Conservation (phyloP, 2,329 filamentous ascomycete genomes). For the Raffaelea deltoideospora region DNA sequence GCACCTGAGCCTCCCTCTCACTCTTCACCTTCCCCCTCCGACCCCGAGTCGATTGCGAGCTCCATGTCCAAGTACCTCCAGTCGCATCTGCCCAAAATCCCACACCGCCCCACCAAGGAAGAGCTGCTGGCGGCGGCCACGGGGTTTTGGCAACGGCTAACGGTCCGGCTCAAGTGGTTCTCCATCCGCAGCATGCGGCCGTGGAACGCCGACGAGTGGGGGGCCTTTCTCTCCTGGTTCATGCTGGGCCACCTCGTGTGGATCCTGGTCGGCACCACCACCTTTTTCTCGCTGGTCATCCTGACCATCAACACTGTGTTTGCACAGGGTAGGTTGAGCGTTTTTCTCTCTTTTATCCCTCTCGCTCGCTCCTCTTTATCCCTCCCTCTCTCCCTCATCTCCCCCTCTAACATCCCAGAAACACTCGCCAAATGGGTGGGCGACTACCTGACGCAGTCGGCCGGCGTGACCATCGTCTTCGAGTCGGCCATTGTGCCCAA, state of each 20-base stretch:
- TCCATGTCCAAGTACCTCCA: slow-evolving; percentile 46
- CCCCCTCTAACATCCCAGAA: no score
- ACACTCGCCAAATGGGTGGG: slow-evolving; percentile 86
- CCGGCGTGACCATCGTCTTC: slow-evolving; percentile 86
- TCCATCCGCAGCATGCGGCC: slow-evolving; percentile 87
- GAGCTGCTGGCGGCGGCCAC: slow-evolving; percentile 83
- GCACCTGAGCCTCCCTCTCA: not conserved
- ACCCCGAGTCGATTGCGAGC: slow-evolving; percentile 28
- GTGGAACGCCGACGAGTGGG: slow-evolving; percentile 93
- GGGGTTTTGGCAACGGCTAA: slow-evolving; percentile 80
- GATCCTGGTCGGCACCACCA: slow-evolving; percentile 93
- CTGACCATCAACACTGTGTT: slow-evolving; percentile 90
- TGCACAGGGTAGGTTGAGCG: slow-evolving; percentile 54
- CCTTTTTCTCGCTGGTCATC: slow-evolving; percentile 86
- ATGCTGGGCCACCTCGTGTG: slow-evolving; percentile 85
- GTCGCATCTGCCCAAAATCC: slow-evolving; percentile 46
- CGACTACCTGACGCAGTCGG: slow-evolving; percentile 88
- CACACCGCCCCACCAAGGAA: slow-evolving; percentile 85
- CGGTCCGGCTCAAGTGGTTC: slow-evolving; percentile 93
- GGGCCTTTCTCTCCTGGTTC: slow-evolving; percentile 90
- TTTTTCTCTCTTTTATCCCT: not conserved
- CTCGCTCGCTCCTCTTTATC: not conserved
- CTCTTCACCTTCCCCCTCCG: slow-evolving; percentile 1
- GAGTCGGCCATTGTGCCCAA: slow-evolving; percentile 95
- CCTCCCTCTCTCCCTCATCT: not conserved